These are phyloP conservation scores for Exophiala bonariae DNA, from an alignment of 2,329 filamentous ascomycete species.

Conservation along the genomic window DNA sequence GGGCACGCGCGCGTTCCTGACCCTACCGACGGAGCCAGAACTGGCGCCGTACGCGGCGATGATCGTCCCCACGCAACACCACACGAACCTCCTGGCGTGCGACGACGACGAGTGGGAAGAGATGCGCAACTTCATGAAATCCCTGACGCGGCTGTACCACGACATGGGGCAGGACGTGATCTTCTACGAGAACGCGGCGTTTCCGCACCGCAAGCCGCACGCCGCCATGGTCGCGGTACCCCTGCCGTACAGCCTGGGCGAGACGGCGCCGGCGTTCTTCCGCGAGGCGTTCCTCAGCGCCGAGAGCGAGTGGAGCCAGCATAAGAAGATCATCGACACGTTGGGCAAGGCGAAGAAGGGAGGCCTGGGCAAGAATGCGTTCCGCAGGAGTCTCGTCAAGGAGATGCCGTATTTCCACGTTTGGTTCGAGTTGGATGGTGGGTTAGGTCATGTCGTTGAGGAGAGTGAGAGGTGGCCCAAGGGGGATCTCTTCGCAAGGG, in stretches of 20 bases:
- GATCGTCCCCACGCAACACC: conserved; percentile 86
- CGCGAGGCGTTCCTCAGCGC: conserved; percentile 84
- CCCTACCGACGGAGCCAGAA: conserved; percentile 86
- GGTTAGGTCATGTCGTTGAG: conserved; percentile 89
- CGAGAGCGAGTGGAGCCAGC: conserved; percentile 94
- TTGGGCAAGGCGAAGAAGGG: conserved; percentile 57
- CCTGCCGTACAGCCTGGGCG: conserved; percentile 86
- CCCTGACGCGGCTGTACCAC: conserved; percentile 88
- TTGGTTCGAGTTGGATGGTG: conserved; percentile 92
- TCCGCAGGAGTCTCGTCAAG: conserved; percentile 79
- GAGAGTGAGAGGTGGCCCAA: conserved; percentile 81
- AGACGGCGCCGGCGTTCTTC: conserved; percentile 92
- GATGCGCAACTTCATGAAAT: conserved; percentile 98
- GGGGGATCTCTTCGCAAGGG: conserved; percentile 88
- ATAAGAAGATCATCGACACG: conserved; percentile 92
- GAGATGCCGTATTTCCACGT: conserved; percentile 99
- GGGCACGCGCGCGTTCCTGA: conserved; percentile 82
- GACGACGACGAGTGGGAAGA: conserved; percentile 99
- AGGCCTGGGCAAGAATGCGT: conserved; percentile 71
- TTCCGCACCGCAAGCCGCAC: conserved; percentile 74
- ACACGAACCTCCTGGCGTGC: conserved; percentile 89
- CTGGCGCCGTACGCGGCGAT: conserved; percentile 79
- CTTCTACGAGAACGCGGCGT: conserved; percentile 96
- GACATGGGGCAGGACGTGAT: conserved; percentile 87
- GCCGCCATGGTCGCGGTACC: conserved; percentile 84